phyloP scores from a whole-genome alignment of 352 stramenopile genomes.

The Phytophthora pluvialis region DNA sequence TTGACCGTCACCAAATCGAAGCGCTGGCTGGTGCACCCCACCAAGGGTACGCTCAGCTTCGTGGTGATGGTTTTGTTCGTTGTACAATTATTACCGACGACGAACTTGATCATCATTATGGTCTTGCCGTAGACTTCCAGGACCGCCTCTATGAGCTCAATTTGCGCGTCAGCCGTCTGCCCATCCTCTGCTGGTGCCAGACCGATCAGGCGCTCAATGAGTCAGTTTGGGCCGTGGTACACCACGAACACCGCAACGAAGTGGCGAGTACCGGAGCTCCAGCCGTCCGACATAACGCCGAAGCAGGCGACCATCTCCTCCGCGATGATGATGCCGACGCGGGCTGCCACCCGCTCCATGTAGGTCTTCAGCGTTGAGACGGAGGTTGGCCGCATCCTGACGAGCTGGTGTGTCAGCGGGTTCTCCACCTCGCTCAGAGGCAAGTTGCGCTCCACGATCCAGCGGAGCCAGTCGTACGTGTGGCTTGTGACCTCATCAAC shows the following conservation, averaged over 20 bases:
- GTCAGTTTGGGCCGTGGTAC: not conserved
- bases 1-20: not conserved
- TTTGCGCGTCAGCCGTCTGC: not conserved
- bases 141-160: not conserved
- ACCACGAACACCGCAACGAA: not conserved
- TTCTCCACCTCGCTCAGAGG: not conserved
- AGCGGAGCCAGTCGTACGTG: constrained; percentile 1
- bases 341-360: not conserved
- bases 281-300: not conserved
- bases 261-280: not conserved
- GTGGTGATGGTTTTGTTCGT: not conserved
- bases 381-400: not conserved
- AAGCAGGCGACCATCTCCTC: not conserved
- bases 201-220: not conserved
- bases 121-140: not conserved
- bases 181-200: not conserved
- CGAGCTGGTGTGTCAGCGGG: not conserved
- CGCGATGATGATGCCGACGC: not conserved
- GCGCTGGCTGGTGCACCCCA: not conserved
- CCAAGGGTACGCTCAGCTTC: not conserved
- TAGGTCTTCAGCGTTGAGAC: not conserved
- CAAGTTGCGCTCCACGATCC: not conserved
- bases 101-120: not conserved
- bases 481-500: not conserved
- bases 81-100: not conserved